These are phyloP conservation scores for Huiozyma sinensis DNA, from an alignment of 805 yeast genomes.

Conservation along the genomic window DNA sequence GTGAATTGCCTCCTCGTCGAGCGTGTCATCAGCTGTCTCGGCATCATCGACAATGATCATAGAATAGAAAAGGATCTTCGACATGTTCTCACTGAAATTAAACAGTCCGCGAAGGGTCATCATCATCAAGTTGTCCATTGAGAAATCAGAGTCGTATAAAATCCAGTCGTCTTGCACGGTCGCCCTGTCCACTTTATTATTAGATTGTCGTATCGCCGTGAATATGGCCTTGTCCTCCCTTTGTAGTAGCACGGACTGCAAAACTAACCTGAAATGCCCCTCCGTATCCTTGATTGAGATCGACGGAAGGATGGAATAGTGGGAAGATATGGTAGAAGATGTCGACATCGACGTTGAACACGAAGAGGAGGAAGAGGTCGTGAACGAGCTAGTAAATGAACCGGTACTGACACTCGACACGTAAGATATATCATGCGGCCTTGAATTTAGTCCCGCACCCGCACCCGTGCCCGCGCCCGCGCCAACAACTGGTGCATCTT, in stretches of 20 bases:
- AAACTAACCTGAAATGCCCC: constrained; percentile 26
- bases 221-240: constrained; percentile 19
- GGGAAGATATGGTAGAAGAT: constrained; percentile 3
- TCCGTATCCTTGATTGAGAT: constrained; percentile 21
- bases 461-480: not conserved
- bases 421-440: not conserved
- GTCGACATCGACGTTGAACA: constrained; percentile 1
- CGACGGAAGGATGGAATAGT: constrained; percentile 22
- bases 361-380: constrained; percentile 1
- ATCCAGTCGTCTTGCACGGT: constrained; percentile 33
- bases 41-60: constrained; percentile 10
- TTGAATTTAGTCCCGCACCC: not conserved
- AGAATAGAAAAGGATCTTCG: constrained; percentile 14
- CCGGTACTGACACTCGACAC: not conserved
- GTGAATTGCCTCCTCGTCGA: constrained; percentile 1
- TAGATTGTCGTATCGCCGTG: constrained; percentile 28
- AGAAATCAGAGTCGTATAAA: constrained; percentile 31
- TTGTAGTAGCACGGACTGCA: constrained; percentile 25
- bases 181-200: constrained; percentile 21
- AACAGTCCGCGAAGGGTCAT: constrained; percentile 11
- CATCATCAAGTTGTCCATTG: constrained; percentile 27
- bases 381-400: not conserved
- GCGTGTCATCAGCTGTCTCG: not conserved
- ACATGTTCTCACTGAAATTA: constrained; percentile 6
- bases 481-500: not conserved